Evolutionary conservation across 2,329 filamentous ascomycete genomes (phyloP), one percentile per base, ranked within the genome.

Genomic region (Colletotrichum cordylinicola): DNA sequence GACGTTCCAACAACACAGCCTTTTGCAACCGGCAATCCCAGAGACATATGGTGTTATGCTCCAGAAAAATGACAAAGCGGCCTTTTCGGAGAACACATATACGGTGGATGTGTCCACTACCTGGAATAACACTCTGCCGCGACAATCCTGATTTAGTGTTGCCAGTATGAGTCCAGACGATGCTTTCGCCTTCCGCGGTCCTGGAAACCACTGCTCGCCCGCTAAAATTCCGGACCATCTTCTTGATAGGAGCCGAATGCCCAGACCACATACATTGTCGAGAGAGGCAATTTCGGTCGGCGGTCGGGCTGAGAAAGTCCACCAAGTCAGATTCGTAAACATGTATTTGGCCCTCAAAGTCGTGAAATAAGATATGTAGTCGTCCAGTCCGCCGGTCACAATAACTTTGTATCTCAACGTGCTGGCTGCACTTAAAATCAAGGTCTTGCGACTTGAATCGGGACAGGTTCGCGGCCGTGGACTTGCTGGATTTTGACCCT

Each of bases 201-300:
- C 95, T 90, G 8, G 96, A 98, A 37, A 98, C 92, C 58, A 98
- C 88, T 6, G 95, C 94, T 78, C 92, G 90, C 10, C 96, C 96
- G 80, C 93, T 94, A 58, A 94, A 94, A 80, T 96, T 98, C 76
- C 96, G 93, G 61, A 98, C 93, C 75, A 98, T 94, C 82, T 98
- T 98, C 80, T 94, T 93, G 77, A 98, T 92, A 0, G 95, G 89
- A 18, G 90, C 90, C 18, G 94, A 94, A 85, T 98, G 96, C 1
- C 96, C 96, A 2, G 95, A 95, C 95, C 96, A 98, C 2, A 93
- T 90, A 3, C 92, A 90, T 77, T 90, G 91, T 16, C 91, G 88
- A 24, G 87, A 85, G 18, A 98, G 85, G 2, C 94, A 92, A 56
- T 86, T 86, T 58, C 90, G 88, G 58, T 91, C 90, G 1, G 91